These are phyloP conservation scores for Nannochloris sp. DNA, from an alignment of 139 green algal species.

Conservation along the genomic window DNA sequence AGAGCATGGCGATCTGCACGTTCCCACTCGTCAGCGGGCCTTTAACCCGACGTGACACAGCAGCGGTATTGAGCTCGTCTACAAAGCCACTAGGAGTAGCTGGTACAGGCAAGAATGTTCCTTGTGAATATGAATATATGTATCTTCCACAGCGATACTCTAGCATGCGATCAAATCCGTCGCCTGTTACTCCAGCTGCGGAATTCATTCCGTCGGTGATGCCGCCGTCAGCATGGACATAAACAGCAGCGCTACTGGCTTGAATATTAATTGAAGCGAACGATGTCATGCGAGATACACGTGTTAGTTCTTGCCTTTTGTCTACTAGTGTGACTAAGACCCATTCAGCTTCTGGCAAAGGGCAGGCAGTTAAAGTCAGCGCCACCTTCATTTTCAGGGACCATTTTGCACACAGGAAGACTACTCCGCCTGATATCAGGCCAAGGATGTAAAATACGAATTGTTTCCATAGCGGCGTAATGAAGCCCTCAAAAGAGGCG, in stretches of 20 bases:
- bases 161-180: slow-evolving; percentile 21
- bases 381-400: slow-evolving; percentile 3
- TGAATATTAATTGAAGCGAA: slow-evolving; percentile 26
- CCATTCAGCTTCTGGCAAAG: slow-evolving; percentile 9
- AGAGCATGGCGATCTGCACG: slow-evolving; percentile 3
- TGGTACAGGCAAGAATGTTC: slow-evolving; percentile 22
- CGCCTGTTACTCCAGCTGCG: slow-evolving; percentile 1
- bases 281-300: slow-evolving; percentile 2
- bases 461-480: neutral
- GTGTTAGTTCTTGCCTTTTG: slow-evolving; percentile 12
- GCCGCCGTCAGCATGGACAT: neutral
- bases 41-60: neutral
- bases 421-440: slow-evolving; percentile 1
- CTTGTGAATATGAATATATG: slow-evolving; percentile 10
- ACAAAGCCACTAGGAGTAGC: slow-evolving; percentile 9
- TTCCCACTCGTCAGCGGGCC: slow-evolving; percentile 26
- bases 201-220: neutral
- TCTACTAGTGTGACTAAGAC: slow-evolving; percentile 24
- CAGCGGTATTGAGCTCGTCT: neutral
- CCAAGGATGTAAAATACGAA: slow-evolving; percentile 8
- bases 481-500: slow-evolving; percentile 19
- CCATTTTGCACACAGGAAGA: slow-evolving; percentile 12
- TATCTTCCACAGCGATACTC: slow-evolving; percentile 26
- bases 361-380: slow-evolving; percentile 5
- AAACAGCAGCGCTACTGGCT: slow-evolving; percentile 3